Evolutionary conservation across 352 stramenopile species (phyloP).

Genomic region (Globisporangium rhizosaccharum): DNA sequence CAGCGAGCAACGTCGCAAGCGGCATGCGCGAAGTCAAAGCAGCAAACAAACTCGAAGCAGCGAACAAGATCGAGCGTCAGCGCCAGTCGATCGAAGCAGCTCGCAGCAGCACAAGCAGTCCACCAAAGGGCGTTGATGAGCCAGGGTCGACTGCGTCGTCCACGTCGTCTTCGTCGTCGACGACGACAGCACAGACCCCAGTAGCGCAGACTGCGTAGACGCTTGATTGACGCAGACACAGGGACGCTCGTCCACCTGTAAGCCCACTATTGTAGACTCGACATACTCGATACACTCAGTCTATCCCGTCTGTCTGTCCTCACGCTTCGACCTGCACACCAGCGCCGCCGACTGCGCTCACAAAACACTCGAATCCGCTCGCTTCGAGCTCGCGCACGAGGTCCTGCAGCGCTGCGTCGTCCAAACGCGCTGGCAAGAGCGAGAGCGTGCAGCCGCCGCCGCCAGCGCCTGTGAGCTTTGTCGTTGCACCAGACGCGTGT

Average conservation of each 20-base stretch:
- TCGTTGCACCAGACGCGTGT: constrained; percentile 36
- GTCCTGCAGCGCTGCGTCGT: constrained; percentile 26
- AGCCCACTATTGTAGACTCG: constrained; percentile 13
- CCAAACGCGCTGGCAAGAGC: constrained; percentile 49
- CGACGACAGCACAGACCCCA: not conserved
- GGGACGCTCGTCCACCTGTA: constrained; percentile 2
- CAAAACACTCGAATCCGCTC: constrained; percentile 49
- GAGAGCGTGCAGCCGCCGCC: constrained; percentile 87
- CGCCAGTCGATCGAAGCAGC: constrained; percentile 20
- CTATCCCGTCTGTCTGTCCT: not conserved
- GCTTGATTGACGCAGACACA: not conserved
- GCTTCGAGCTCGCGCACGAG: constrained; percentile 44
- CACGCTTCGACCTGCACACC: constrained; percentile 25
- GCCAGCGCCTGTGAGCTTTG: constrained; percentile 90
- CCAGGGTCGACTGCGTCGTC: not conserved
- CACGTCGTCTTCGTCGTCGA: not conserved
- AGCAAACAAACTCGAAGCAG: constrained; percentile 52
- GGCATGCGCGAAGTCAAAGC: constrained; percentile 79
- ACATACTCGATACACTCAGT: not conserved
- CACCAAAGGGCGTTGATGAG: not conserved
- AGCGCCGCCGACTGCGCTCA: constrained; percentile 48
- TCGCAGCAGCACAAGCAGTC: not conserved
- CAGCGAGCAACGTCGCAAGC: constrained; percentile 75
- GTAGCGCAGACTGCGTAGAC: not conserved
- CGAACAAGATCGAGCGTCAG: constrained; percentile 28